Base-by-base conservation (phyloP, 2,329 filamentous ascomycete species). In the Pseudohalonectria lignicola region DNA sequence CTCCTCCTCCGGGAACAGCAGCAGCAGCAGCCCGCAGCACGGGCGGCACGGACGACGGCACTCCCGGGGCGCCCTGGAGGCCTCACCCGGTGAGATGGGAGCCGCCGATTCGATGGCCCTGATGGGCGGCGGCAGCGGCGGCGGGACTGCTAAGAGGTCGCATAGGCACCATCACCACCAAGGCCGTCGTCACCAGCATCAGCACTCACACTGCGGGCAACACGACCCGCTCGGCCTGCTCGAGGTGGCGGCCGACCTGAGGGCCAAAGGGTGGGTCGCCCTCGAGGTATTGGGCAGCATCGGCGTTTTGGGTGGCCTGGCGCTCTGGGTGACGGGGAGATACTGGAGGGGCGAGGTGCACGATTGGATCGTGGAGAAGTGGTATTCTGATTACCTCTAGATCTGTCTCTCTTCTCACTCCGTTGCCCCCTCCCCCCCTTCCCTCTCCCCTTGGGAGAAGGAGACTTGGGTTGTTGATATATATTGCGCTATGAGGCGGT, bases 201-300 rank as follows among this genome's bases (percentile, higher is more conserved):
- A 36, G 15, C 17, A 38, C 25, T 19, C 34, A 36, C 44, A 36
- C 38, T 41, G 36, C 40, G 34, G 29, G 29, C 69, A 76, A 25
- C 71, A 83, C 42, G 88, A 95, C 55, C 88, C 88, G 1, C 66
- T 94, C 0, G 87, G 87, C 0, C 56, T 94, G 26, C 67, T 93
- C 37, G 69, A 79, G 43, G 71, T 87, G 45, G 74, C 75, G 3
- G 76, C 82, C 16, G 72, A 76, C 26, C 51, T 93, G 29, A 77
- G 71, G 47, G 68, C 70, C 32, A 72, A 70, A 33, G 74, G 83
- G 1, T 79, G 79, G 64, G 57, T 82, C 34, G 71, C 82, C 1
- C 62, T 93, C 28, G 82, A 88, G 53, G 64, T 93, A 5, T 58
- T 88, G 17, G 82, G 86, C 12, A 77, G 82, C 37, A 66, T 87